These are phyloP conservation scores for Jamesozyma lodderae DNA, from an alignment of 805 yeast species.

Conservation along the genomic window DNA sequence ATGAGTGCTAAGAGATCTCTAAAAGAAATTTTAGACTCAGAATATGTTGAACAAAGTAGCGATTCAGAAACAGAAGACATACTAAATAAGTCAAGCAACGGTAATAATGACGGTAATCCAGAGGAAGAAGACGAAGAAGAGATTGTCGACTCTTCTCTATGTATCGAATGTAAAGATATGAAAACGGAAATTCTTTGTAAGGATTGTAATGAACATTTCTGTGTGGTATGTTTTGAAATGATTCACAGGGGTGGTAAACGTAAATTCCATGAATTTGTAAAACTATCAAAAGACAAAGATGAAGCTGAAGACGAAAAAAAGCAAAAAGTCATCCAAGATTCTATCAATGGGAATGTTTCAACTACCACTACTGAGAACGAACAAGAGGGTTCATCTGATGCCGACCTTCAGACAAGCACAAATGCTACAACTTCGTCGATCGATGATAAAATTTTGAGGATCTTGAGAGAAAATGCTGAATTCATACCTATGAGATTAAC, in stretches of 20 bases:
- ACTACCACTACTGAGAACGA: conserved; percentile 13
- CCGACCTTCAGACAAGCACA: no score
- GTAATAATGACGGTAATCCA: conserved; percentile 7
- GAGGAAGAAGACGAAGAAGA: conserved; percentile 21
- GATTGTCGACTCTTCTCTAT: conserved; percentile 33
- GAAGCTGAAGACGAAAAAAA: conserved; percentile 17
- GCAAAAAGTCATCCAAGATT: conserved; percentile 11
- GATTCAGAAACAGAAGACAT: conserved; percentile 18
- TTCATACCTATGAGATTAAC: conserved; percentile 65
- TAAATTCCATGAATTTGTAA: conserved; percentile 35
- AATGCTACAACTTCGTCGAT: conserved; percentile 12
- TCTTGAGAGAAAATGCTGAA: conserved; percentile 37
- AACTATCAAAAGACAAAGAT: conserved; percentile 12
- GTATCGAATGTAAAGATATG: conserved; percentile 70
- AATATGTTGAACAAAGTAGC: conserved; percentile 28
- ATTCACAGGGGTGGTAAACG: conserved; percentile 63
- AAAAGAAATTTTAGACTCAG: conserved; percentile 33
- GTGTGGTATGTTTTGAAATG: conserved; percentile 60
- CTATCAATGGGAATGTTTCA: conserved; percentile 7
- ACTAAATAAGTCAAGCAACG: conserved; percentile 13
- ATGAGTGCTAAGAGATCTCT: conserved; percentile 27
- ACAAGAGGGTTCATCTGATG: no score
- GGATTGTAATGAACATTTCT: conserved; percentile 57
- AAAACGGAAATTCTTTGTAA: conserved; percentile 54
- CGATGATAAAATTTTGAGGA: conserved; percentile 29